Percentiles rank a stretch among this genome's conserved stretches.
Evolutionary conservation across 306 rosid species (phyloP).

Genomic region (Cucurbita pepo): DNA sequence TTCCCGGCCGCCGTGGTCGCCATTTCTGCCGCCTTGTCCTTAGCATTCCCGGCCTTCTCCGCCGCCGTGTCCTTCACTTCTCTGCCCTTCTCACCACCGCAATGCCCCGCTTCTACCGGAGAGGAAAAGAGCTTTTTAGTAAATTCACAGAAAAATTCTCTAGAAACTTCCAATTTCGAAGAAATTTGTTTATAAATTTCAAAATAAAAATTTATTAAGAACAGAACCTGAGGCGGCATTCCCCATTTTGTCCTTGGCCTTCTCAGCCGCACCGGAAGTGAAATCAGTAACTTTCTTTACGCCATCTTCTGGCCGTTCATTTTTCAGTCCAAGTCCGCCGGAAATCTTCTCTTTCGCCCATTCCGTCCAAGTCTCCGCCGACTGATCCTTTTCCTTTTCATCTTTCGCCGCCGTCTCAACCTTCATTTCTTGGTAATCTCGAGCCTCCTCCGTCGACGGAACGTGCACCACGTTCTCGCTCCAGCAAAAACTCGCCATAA

Average conservation of each 20-base stretch:
- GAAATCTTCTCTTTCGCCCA: slow-evolving; percentile 73
- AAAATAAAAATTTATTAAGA: too few species aligned
- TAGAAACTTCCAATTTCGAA: too few species aligned
- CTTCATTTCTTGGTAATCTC: slow-evolving; percentile 20
- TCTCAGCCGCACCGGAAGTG: slow-evolving; percentile 20
- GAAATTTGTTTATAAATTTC: too few species aligned
- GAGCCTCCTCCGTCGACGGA: slow-evolving; percentile 31
- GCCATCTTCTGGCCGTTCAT: not conserved
- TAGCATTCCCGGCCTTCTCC: not conserved
- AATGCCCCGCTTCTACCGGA: slow-evolving; percentile 30
- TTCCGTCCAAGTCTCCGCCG: slow-evolving; percentile 57
- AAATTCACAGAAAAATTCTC: too few species aligned
- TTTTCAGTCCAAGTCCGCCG: slow-evolving; percentile 52
- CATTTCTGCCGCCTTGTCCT: not conserved
- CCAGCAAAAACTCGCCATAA: slow-evolving; percentile 6
- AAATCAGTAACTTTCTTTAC: slow-evolving; percentile 15
- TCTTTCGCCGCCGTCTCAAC: slow-evolving; percentile 7
- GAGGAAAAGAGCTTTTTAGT: too few species aligned
- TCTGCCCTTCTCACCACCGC: slow-evolving; percentile 18
- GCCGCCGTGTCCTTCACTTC: slow-evolving; percentile 13
- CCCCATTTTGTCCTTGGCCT: slow-evolving; percentile 16
- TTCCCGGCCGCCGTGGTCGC: slow-evolving; percentile 6
- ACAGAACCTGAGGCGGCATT: slow-evolving; percentile 36
- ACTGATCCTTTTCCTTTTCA: slow-evolving; percentile 5
- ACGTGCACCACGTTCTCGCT: slow-evolving; percentile 20